phyloP scores from a whole-genome alignment of 495 filamentous ascomycete species.

The Lophiotrema nucula region DNA sequence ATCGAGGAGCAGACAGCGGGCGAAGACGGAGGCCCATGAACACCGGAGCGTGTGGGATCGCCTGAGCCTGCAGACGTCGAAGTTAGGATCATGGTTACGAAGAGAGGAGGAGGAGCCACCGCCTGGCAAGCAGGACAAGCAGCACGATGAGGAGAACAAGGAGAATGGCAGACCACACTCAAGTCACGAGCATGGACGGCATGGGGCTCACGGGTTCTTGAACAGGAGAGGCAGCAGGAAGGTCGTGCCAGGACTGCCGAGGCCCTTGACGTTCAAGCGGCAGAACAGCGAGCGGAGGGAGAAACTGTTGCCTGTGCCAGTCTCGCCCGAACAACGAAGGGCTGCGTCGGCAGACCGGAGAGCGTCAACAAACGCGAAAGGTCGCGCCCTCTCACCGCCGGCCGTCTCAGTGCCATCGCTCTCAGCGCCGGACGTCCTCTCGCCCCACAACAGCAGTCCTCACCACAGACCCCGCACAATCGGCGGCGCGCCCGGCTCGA shows the following conservation, averaged over 20 bases:
- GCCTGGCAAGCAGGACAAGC: slow-evolving; percentile 17
- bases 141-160: slow-evolving; percentile 25
- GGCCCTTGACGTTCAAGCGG: slow-evolving; percentile 72
- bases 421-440: slow-evolving; percentile 36
- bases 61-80: slow-evolving; percentile 36
- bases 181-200: slow-evolving; percentile 20
- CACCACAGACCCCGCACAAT: slow-evolving; percentile 16
- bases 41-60: slow-evolving; percentile 33
- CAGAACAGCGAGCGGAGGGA: slow-evolving; percentile 78
- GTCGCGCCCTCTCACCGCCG: slow-evolving; percentile 41
- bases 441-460: slow-evolving; percentile 5
- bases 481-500: slow-evolving; percentile 18
- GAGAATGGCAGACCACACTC: slow-evolving; percentile 25
- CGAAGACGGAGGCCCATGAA: slow-evolving; percentile 26
- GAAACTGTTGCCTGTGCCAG: slow-evolving; percentile 62
- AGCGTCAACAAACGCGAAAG: slow-evolving; percentile 38
- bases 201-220: slow-evolving; percentile 16
- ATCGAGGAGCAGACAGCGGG: slow-evolving; percentile 21
- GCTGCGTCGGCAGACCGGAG: slow-evolving; percentile 70
- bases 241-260: slow-evolving; percentile 76
- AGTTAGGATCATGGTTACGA: slow-evolving; percentile 38
- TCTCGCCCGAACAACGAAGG: slow-evolving; percentile 60
- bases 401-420: slow-evolving; percentile 36
- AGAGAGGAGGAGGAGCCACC: slow-evolving; percentile 35
- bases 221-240: slow-evolving; percentile 58